Percentiles rank a stretch among this genome's conserved stretches.
Conservation (phyloP, 2,329 filamentous ascomycete genomes). For the Diplodia corticola region DNA sequence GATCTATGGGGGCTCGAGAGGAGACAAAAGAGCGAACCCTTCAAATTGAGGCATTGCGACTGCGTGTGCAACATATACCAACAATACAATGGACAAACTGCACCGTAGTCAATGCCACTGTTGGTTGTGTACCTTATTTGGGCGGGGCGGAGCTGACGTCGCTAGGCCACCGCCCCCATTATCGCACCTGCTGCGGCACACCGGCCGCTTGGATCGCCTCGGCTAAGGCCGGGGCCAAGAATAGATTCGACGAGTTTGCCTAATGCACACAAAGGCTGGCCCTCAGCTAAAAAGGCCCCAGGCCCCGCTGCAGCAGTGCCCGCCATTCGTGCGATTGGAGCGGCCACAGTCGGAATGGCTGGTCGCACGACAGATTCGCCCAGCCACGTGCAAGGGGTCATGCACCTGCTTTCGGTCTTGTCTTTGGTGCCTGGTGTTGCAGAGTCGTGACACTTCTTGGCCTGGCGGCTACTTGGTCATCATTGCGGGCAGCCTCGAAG, state of each 20-base stretch:
- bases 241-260: conserved; percentile 7
- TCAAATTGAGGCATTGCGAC: conserved; percentile 29
- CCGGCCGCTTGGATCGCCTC: conserved; percentile 24
- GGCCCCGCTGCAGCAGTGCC: background rate
- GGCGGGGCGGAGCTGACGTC: conserved; percentile 27
- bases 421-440: conserved; percentile 2
- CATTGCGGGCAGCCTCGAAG: background rate
- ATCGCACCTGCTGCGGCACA: conserved; percentile 22
- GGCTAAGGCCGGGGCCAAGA: conserved; percentile 7
- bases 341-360: background rate
- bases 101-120: conserved; percentile 23
- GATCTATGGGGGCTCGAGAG: conserved; percentile 25
- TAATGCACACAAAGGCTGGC: background rate
- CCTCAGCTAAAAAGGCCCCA: background rate
- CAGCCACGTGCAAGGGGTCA: conserved; percentile 3
- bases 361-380: background rate
- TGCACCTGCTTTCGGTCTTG: background rate
- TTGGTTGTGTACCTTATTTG: conserved; percentile 29
- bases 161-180: conserved; percentile 23
- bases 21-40: conserved; percentile 27
- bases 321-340: background rate
- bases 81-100: conserved; percentile 28
- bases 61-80: conserved; percentile 30
- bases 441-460: background rate
- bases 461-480: background rate